phyloP scores from a whole-genome alignment of 2,329 filamentous ascomycete species.

The Fusarium sp. region DNA sequence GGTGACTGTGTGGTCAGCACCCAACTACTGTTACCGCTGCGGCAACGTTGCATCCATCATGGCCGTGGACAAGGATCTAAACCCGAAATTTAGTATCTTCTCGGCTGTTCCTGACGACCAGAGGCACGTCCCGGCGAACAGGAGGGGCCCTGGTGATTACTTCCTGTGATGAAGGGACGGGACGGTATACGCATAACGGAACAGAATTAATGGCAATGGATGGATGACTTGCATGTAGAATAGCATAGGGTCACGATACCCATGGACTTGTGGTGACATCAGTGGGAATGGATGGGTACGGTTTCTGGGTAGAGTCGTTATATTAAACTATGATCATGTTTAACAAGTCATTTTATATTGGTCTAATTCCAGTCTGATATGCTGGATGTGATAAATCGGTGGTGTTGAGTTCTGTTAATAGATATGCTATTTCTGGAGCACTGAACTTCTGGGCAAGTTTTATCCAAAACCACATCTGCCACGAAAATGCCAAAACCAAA shows the following conservation, averaged over 20 bases:
- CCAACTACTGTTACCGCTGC: constrained; percentile 94
- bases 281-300: constrained; percentile 39
- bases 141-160: constrained; percentile 72
- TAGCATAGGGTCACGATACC: constrained; percentile 55
- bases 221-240: constrained; percentile 49
- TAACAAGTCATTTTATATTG: background rate
- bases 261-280: constrained; percentile 47
- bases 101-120: constrained; percentile 86
- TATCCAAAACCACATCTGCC: constrained; percentile 13
- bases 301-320: constrained; percentile 42
- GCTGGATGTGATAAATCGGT: background rate
- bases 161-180: constrained; percentile 62
- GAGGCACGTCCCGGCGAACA: constrained; percentile 77
- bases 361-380: too few species aligned
- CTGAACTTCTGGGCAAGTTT: background rate
- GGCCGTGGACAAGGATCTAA: constrained; percentile 83
- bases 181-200: constrained; percentile 40
- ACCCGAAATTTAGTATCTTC: constrained; percentile 93
- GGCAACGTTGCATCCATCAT: constrained; percentile 98
- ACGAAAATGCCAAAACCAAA: constrained; percentile 43
- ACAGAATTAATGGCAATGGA: constrained; percentile 28
- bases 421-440: background rate
- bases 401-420: too few species aligned
- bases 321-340: constrained; percentile 27
- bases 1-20: constrained; percentile 97